A percentile compares a stretch with the other conserved stretches of the same genome.
phyloP scores from a whole-genome alignment of 2,329 filamentous ascomycete species.

The Gaeumannomyces sp. region DNA sequence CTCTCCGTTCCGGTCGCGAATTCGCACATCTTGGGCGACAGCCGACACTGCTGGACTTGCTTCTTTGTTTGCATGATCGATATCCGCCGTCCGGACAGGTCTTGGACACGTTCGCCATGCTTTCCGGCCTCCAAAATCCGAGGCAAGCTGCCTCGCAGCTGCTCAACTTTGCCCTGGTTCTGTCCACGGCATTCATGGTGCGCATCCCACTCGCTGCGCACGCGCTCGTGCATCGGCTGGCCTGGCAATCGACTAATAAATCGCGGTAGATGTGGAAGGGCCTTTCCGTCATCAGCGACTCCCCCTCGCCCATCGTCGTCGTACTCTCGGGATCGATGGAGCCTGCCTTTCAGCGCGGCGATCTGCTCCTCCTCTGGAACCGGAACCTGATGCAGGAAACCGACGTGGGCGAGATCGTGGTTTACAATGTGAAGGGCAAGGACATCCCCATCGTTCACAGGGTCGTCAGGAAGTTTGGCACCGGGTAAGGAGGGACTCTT shows the following conservation, averaged over 20 bases:
- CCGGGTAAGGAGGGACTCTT: slow-evolving; percentile 37
- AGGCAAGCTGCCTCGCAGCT: slow-evolving; percentile 76
- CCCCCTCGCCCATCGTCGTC: slow-evolving; percentile 71
- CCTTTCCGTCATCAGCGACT: slow-evolving; percentile 71
- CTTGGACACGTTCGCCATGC: slow-evolving; percentile 43
- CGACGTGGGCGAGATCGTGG: slow-evolving; percentile 45
- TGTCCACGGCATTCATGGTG: slow-evolving; percentile 88
- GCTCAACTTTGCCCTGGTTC: slow-evolving; percentile 84
- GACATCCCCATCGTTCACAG: slow-evolving; percentile 97
- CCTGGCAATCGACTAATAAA: slow-evolving; percentile 12
- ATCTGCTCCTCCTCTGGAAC: slow-evolving; percentile 74
- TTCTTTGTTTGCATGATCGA: not conserved
- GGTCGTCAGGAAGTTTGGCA: slow-evolving; percentile 68
- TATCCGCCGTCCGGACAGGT: not conserved
- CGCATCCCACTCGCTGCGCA: slow-evolving; percentile 16
- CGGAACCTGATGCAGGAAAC: slow-evolving; percentile 53
- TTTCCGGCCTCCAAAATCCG: slow-evolving; percentile 65
- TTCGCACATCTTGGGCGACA: not conserved
- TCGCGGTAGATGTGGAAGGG: slow-evolving; percentile 72
- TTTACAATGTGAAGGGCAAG: slow-evolving; percentile 81
- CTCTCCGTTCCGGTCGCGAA: not conserved
- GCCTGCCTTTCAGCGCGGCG: slow-evolving; percentile 73
- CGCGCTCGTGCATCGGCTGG: not conserved
- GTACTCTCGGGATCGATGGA: slow-evolving; percentile 84
- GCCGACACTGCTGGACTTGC: not conserved